Percentiles rank a stretch among this genome's conserved stretches.
These are phyloP conservation scores for Cercophora newfieldiana DNA, from an alignment of 495 filamentous ascomycete species.

Conservation along the genomic window DNA sequence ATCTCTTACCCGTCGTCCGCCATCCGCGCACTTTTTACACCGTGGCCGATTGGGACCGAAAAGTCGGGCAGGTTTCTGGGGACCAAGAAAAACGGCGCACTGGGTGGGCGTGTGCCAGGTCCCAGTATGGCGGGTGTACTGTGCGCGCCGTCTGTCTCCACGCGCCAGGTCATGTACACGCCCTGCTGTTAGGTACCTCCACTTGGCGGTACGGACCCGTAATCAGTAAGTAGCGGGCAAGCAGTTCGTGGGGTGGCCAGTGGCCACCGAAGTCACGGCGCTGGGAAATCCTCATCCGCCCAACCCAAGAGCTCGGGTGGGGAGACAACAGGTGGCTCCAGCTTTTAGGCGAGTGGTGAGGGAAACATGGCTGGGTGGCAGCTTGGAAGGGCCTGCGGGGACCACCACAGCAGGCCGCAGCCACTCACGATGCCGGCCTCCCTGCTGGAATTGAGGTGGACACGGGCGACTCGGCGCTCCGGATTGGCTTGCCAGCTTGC, in stretches of 20 bases:
- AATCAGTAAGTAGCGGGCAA: background rate
- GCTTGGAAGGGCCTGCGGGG: background rate
- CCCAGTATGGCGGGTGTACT: background rate
- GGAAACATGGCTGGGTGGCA: background rate
- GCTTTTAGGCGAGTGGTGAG: conserved; percentile 9
- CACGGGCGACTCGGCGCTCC: background rate
- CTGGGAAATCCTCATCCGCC: conserved; percentile 22
- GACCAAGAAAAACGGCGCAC: too few relatives aligned
- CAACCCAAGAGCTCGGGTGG: conserved; percentile 20
- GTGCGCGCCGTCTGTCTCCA: background rate
- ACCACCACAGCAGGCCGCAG: conserved; percentile 13
- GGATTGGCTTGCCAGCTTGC: conserved; percentile 18
- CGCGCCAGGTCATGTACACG: background rate
- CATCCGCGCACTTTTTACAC: background rate
- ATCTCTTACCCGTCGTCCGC: background rate
- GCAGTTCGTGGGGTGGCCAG: background rate
- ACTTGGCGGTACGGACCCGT: background rate
- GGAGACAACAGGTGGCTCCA: conserved; percentile 24
- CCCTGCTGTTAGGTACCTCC: background rate
- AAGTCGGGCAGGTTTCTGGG: too few relatives aligned
- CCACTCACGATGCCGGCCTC: conserved; percentile 28
- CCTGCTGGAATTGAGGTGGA: conserved; percentile 21
- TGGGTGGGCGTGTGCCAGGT: background rate
- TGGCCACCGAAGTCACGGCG: conserved; percentile 18
- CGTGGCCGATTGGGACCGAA: too few relatives aligned